Conservation (phyloP, 176 grass and related monocot species). For the Cymbopogon citratus region DNA sequence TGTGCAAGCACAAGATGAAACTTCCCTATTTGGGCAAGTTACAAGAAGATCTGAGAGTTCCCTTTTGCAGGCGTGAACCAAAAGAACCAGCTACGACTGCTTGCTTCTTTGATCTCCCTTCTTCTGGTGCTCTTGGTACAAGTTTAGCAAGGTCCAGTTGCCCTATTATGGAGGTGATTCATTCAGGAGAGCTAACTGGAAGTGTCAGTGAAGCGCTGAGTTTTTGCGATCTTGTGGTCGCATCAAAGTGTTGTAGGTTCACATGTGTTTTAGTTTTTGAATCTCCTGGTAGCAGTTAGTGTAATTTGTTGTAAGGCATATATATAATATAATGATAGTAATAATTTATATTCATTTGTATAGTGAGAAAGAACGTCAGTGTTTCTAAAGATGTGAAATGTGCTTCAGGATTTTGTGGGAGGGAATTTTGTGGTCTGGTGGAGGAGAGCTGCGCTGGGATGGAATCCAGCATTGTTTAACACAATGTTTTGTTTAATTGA, state of each 20-base stretch:
- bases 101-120: conserved; percentile 27
- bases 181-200: conserved; percentile 34
- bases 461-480: not conserved
- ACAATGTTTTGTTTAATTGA: not conserved
- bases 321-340: conserved; percentile 25
- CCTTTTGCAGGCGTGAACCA: conserved; percentile 44
- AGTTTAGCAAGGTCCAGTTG: conserved; percentile 25
- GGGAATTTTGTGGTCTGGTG: not conserved
- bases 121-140: conserved; percentile 32
- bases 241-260: conserved; percentile 38
- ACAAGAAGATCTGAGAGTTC: not conserved
- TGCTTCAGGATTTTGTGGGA: not conserved
- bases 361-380: conserved; percentile 24
- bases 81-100: conserved; percentile 32
- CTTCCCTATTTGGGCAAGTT: not conserved
- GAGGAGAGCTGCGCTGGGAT: not conserved
- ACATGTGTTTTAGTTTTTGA: conserved; percentile 12
- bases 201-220: not conserved
- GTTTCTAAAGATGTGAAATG: not conserved
- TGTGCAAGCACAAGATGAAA: not conserved
- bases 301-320: conserved; percentile 45
- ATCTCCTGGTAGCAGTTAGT: conserved; percentile 28
- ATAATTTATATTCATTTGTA: conserved; percentile 49
- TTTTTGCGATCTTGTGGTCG: conserved; percentile 23
- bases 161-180: conserved; percentile 21